Percentiles rank a stretch among this genome's conserved stretches.
These are phyloP conservation scores for Ambrosia artemisiifolia DNA, from an alignment of 129 eudicot species.

Conservation along the genomic window DNA sequence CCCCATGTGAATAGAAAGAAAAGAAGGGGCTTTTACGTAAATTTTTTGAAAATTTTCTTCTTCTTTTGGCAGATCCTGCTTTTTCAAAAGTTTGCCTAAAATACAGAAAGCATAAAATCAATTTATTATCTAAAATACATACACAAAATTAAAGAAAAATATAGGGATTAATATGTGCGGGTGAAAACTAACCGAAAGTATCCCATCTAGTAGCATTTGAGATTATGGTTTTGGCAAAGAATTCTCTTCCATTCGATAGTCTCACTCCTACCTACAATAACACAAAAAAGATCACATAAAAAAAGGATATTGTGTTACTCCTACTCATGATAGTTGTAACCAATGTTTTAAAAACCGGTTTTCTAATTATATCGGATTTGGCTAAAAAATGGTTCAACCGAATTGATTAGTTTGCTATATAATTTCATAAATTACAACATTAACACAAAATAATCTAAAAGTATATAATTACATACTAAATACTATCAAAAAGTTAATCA, in stretches of 20 bases:
- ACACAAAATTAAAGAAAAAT: background rate
- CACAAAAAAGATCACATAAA: background rate
- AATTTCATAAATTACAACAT: no score
- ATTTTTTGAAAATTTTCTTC: constrained; percentile 86
- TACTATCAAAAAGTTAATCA: no score
- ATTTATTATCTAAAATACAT: background rate
- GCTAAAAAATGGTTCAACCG: no score
- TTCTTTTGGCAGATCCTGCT: constrained; percentile 80
- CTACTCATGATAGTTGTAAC: constrained; percentile 5
- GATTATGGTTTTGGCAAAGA: constrained; percentile 83
- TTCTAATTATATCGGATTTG: no score
- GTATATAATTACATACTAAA: no score
- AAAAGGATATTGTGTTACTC: background rate
- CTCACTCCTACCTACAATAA: constrained; percentile 77
- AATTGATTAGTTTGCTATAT: no score
- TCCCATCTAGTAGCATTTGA: constrained; percentile 99
- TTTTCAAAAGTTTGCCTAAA: constrained; percentile 83
- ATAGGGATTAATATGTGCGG: constrained; percentile 15
- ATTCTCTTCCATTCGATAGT: constrained; percentile 80
- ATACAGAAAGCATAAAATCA: background rate
- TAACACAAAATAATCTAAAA: no score
- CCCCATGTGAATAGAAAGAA: constrained; percentile 97
- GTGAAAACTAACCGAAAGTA: constrained; percentile 73
- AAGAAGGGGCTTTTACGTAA: constrained; percentile 92
- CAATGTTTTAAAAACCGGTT: no score